A percentile compares a stretch with the other conserved stretches of the same genome.
These are phyloP conservation scores for Trametes cingulata DNA, from an alignment of 768 basidiomycete species.

Conservation along the genomic window DNA sequence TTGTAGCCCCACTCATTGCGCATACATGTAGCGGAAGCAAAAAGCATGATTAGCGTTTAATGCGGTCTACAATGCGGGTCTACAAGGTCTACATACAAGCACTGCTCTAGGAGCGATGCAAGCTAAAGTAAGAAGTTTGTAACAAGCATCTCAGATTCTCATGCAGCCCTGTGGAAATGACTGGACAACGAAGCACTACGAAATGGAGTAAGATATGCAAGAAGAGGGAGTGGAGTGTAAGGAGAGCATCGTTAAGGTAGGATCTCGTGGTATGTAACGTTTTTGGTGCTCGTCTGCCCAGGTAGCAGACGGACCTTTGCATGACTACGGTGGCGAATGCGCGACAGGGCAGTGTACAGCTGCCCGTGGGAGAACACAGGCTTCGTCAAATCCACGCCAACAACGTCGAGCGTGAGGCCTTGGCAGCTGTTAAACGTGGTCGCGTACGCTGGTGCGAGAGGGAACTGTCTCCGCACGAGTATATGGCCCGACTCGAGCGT, in stretches of 20 bases:
- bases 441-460: constrained; percentile 41
- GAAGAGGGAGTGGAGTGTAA: background rate
- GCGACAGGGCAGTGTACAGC: constrained; percentile 34
- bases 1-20: constrained; percentile 5
- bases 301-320: constrained; percentile 25
- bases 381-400: constrained; percentile 40
- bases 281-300: constrained; percentile 25
- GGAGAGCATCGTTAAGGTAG: constrained; percentile 17
- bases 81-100: background rate
- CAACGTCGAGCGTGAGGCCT: constrained; percentile 39
- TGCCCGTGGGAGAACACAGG: constrained; percentile 43
- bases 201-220: background rate
- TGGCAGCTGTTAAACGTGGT: constrained; percentile 47
- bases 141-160: no score
- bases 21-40: no score
- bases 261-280: constrained; percentile 33
- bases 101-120: background rate
- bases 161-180: no score
- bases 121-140: no score
- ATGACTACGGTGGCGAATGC: constrained; percentile 30
- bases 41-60: background rate
- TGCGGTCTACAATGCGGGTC: background rate
- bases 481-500: constrained; percentile 33
- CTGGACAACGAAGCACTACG: background rate
- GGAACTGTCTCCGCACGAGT: constrained; percentile 37